Conservation (phyloP, 2,329 filamentous ascomycete species). For the Tolypocladium nubicola region DNA sequence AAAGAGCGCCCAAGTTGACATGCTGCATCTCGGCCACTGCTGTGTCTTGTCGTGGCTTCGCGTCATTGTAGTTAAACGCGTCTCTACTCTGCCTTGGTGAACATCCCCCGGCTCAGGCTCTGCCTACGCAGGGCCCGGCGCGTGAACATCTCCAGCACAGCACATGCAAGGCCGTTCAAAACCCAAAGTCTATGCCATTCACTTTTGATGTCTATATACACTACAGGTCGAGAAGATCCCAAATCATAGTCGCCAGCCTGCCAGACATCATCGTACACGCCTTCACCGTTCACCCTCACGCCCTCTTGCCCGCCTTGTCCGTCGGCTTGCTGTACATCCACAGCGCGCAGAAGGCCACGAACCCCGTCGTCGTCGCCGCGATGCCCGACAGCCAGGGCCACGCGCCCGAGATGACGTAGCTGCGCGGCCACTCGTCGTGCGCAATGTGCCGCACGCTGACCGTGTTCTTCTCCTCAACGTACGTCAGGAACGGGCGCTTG, state of each 20-base stretch:
- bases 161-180: too few species aligned
- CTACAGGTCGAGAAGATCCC: neutral
- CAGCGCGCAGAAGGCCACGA: slow-evolving; percentile 71
- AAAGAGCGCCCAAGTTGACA: too few species aligned
- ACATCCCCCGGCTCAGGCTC: too few species aligned
- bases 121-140: too few species aligned
- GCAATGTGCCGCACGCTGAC: slow-evolving; percentile 94
- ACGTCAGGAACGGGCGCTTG: slow-evolving; percentile 84
- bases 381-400: slow-evolving; percentile 95
- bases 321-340: slow-evolving; percentile 67
- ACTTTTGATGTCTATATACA: neutral
- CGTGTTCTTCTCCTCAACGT: slow-evolving; percentile 86
- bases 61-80: too few species aligned
- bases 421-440: slow-evolving; percentile 91
- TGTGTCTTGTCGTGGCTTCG: too few species aligned
- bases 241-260: neutral
- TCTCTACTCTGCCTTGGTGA: too few species aligned
- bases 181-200: neutral
- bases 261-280: neutral
- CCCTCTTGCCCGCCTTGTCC: slow-evolving; percentile 13
- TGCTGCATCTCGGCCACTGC: too few species aligned
- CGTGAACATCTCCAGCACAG: too few species aligned
- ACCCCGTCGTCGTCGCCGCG: slow-evolving; percentile 71
- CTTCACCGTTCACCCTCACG: slow-evolving; percentile 12
- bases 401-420: slow-evolving; percentile 78